Percentiles rank a stretch among this genome's conserved stretches.
These are phyloP conservation scores for Saccharomycopsis phalli DNA, from an alignment of 1,139 yeast genomes.

Conservation along the genomic window DNA sequence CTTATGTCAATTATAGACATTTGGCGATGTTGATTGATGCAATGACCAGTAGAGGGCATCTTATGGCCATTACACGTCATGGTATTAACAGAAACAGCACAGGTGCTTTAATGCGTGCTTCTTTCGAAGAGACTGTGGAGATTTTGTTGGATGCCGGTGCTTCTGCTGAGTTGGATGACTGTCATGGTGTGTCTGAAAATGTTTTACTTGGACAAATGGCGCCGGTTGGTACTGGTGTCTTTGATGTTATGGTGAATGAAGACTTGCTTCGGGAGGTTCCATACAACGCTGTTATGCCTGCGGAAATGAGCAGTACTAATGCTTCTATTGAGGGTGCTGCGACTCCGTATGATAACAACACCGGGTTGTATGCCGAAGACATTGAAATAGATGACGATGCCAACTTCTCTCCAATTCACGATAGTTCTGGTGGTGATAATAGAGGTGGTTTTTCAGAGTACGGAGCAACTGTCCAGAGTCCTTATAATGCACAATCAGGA, in stretches of 20 bases:
- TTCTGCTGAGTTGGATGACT: conserved; percentile 93
- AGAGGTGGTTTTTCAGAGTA: conserved; percentile 92
- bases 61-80: conserved; percentile 98
- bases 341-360: conserved; percentile 78
- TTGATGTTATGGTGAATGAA: conserved; percentile 93
- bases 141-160: conserved; percentile 97
- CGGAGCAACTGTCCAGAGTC: conserved; percentile 49
- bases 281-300: conserved; percentile 34
- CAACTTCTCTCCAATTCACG: conserved; percentile 90
- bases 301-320: conserved; percentile 32
- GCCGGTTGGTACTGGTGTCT: conserved; percentile 97
- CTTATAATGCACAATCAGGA: conserved; percentile 54
- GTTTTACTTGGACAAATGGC: conserved; percentile 98
- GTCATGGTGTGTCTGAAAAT: conserved; percentile 97
- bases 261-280: conserved; percentile 67
- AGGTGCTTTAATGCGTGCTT: conserved; percentile 98
- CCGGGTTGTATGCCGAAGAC: conserved; percentile 38
- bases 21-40: conserved; percentile 96
- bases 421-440: conserved; percentile 74
- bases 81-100: conserved; percentile 98
- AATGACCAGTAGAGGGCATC: conserved; percentile 97
- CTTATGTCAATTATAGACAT: conserved; percentile 96
- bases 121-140: conserved; percentile 98
- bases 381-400: conserved; percentile 75
- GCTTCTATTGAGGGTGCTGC: conserved; percentile 75